Evolutionary conservation across 2,329 filamentous ascomycete species (phyloP).

Genomic region (Fusarium illudens): DNA sequence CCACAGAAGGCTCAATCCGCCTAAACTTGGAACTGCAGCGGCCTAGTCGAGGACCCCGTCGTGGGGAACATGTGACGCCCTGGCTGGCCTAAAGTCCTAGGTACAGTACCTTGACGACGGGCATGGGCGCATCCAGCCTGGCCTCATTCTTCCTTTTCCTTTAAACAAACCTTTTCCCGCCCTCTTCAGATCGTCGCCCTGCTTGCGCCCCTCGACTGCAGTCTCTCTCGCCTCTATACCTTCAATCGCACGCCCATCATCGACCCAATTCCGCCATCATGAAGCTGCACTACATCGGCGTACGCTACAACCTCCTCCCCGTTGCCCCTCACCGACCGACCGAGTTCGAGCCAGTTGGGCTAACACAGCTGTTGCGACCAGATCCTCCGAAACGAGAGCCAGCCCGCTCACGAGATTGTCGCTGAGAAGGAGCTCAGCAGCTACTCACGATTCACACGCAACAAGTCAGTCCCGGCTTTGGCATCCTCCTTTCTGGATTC

Average conservation of each 20-base stretch:
- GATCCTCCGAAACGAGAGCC: constrained; percentile 82
- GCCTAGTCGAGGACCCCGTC: constrained; percentile 25
- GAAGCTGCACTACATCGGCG: constrained; percentile 90
- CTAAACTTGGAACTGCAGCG: constrained; percentile 29
- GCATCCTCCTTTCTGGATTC: not conserved
- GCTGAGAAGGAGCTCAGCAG: constrained; percentile 79
- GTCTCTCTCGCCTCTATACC: not conserved
- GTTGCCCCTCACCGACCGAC: constrained; percentile 40
- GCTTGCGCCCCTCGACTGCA: not conserved
- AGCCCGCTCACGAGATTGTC: constrained; percentile 79
- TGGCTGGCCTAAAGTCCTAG: constrained; percentile 17
- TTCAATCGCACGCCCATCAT: not conserved
- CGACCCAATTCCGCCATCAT: constrained; percentile 58
- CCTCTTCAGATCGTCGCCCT: not conserved
- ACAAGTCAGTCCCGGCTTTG: constrained; percentile 60
- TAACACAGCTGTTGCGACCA: constrained; percentile 50
- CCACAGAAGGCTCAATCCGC: constrained; percentile 19
- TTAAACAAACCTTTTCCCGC: constrained; percentile 9
- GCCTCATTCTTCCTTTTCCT: constrained; percentile 16
- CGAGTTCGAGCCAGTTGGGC: constrained; percentile 27
- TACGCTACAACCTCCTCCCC: constrained; percentile 56
- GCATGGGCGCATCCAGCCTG: constrained; percentile 21
- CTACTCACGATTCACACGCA: constrained; percentile 82
- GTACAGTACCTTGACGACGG: constrained; percentile 31
- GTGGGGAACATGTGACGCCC: constrained; percentile 43